Evolutionary conservation across 768 basidiomycete genomes (phyloP), one percentile per base, ranked within the genome.

Genomic region (Wakefieldia striispora): DNA sequence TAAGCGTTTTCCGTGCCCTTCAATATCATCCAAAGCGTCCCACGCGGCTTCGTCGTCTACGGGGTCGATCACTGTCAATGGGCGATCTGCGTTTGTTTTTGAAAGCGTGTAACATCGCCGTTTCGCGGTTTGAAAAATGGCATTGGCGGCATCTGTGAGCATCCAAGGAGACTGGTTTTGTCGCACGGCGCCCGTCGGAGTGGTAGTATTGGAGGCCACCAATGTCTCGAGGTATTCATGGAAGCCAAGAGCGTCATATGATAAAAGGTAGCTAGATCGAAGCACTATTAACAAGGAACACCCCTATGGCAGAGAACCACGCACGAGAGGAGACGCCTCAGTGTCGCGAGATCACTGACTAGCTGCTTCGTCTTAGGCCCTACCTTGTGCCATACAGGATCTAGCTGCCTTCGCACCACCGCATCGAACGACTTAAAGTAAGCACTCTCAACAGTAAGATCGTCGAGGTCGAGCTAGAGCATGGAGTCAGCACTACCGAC

Each of bases 331-430:
- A 98, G 78, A 39, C 86, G 83, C 1, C 97, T 79, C 1, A 99
- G 76, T 2, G 85, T 87, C 0, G 88, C 84, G 16, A 99, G 80
- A 64, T 98, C 95, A 43, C 76, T 81, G 9, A 97, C 92, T 11
- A 98, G 81, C 52, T 94, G 91, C 58, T 91, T 93, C 5, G 95
- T 98, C 52, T 82, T 86, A 1, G 91, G 84, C 0, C 93, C 93
- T 23, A 95, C 95, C 70, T 93, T 91, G 68, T 98, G 94, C 95
- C 97, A 98, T 7, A 97, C 87, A 0, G 93, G 79, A 66, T 97
- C 92, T 8, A 98, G 80, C 60, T 95, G 92, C 27, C 82, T 80
- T 3, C 95, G 82, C 3, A 97, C 93, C 43, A 95, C 78, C 17
- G 80, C 71, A 61, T 97, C 95, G 61, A 98, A 99, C 1, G 89